Base-by-base conservation (phyloP, 2,329 filamentous ascomycete genomes). In the Sclerotinia borealis region DNA sequence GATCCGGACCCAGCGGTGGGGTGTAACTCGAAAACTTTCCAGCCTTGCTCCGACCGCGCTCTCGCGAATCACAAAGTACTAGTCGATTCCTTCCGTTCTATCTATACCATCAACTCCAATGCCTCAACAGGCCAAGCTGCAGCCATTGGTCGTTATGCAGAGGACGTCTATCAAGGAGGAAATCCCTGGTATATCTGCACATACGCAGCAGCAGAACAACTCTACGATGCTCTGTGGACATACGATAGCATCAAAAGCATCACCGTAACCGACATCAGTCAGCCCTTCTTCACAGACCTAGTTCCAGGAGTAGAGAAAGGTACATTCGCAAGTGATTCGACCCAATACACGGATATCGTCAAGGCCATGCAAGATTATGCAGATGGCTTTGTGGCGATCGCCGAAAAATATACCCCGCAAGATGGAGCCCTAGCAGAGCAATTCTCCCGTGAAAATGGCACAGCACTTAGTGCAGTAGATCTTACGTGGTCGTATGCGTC, bases 11-110 rank as follows among this genome's bases (percentile, higher is more conserved):
- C 27, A 31, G 47, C 45, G 39, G 83, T 84, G 0, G 80, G 79
- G 37, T 92, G 89, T 68, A 85, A 90, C 67, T 83, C 85, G 59
- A 78, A 79, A 13, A 92, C 89, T 2, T 91, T 92, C 79, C 90
- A 93, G 75, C 90, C 91, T 2, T 74, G 72, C 37, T 65, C 71
- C 49, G 69, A 66, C 54, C 75, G 76, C 48, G 85, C 87, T 1
- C 79, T 95, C 29, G 82, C 89, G 27, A 95, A 91, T 72, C 89
- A 91, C 77, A 92, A 93, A 76, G 82, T 80, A 3, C 81, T 90
- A 10, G 85, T 87, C 0, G 89, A 93, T 73, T 85, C 88, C 0
- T 92, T 93, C 80, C 85, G 90, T 43, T 75, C 78, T 0, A 65
- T 66, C 0, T 93, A 93, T 74, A 71, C 75, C 17, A 80, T 93